phyloP scores from a whole-genome alignment of 345 rosid species.

The Salix arbutifolia region DNA sequence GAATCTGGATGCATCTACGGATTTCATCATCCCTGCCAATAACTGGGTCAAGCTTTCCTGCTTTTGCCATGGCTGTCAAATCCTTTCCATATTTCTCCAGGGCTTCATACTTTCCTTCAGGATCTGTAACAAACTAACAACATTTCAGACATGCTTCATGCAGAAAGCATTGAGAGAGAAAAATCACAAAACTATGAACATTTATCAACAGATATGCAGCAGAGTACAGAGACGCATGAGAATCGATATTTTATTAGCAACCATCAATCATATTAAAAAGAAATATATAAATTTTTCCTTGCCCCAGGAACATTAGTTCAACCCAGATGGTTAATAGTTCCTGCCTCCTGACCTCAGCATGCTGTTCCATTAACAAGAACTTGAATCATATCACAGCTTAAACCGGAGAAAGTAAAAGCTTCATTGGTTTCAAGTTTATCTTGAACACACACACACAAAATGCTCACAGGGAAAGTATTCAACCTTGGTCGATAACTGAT shows the following conservation, averaged over 20 bases:
- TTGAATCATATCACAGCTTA: neutral
- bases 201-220: neutral
- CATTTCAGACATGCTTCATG: constrained; percentile 8
- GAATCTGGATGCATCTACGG: constrained; percentile 96
- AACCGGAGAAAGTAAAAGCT: too few relatives aligned
- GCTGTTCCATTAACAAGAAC: neutral
- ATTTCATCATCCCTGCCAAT: constrained; percentile 99
- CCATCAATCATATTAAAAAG: neutral
- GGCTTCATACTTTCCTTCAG: constrained; percentile 97
- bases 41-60: constrained; percentile 96
- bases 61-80: constrained; percentile 93
- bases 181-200: neutral
- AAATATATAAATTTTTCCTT: neutral
- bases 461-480: neutral
- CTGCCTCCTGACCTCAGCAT: neutral
- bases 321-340: neutral
- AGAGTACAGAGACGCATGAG: neutral
- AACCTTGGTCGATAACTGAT: constrained; percentile 96
- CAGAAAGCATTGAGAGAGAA: neutral
- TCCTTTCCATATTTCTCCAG: constrained; percentile 95
- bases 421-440: too few relatives aligned
- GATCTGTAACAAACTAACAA: constrained; percentile 47
- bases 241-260: neutral
- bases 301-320: neutral
- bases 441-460: neutral